Base-by-base conservation (phyloP, 169 alveolate species). In the Ichthyophthirius multifiliis region DNA sequence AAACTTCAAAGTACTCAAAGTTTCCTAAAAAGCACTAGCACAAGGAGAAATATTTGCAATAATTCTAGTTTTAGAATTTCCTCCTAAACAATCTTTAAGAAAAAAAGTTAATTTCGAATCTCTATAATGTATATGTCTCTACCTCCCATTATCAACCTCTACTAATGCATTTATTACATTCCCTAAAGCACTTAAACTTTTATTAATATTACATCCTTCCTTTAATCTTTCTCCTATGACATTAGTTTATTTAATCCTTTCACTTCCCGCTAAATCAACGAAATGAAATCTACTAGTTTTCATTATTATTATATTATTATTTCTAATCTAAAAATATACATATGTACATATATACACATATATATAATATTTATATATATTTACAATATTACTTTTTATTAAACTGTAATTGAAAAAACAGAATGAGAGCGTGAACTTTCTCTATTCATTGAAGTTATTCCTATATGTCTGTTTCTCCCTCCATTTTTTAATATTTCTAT, bases 101-200 rank as follows among this genome's bases (percentile, higher is more conserved):
- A 96, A 83, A 64, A 87, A 87, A 0, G 99, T 96, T 45, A 96
- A 87, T 88, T 96, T 96, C 75, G 94, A 84, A 63, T 96, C 97
- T 78, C 99, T 82, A 75, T 95, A 96, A 20, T 88, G 95, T 2
- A 94, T 87, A 89, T 88, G 95, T 30, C 93, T 77, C 4, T 86
- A 83, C 37, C 89, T 93, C 74, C 90, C 89, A 16, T 89, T 83
- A 32, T 89, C 80, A 5, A 82, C 65, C 23, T 90, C 94, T 2
- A 89, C 94, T 13, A 93, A 87, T 5, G 94, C 87, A 83, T 90
- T 89, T 23, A 96, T 94, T 3, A 96, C 98, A 55, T 86, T 86
- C 23, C 96, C 96, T 23, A 95, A 77, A 41, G 90, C 77, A 13
- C 93, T 77, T 32, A 95, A 77, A 55, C 92, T 78, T 76, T 92